A percentile compares a stretch with the other conserved stretches of the same genome.
phyloP scores from a whole-genome alignment of 768 basidiomycete genomes.

The Auriscalpium vulgare region DNA sequence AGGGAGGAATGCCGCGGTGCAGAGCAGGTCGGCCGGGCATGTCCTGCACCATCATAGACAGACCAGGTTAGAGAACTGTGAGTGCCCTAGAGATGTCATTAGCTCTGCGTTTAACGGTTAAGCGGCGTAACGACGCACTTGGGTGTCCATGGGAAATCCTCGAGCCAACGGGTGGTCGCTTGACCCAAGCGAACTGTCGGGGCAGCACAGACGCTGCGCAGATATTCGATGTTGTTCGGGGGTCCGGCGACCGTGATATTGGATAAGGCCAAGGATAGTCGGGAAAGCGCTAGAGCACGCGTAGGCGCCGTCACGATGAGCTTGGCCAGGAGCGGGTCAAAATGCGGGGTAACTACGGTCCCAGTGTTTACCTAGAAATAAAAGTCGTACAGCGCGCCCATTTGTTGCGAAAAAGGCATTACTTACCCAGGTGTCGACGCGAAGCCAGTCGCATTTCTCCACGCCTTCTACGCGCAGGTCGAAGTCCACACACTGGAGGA shows the following conservation, averaged over 20 bases:
- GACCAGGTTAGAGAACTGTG: slow-evolving; percentile 45
- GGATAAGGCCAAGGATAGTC: slow-evolving; percentile 33
- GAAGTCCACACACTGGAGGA: slow-evolving; percentile 48
- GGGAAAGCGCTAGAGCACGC: slow-evolving; percentile 36
- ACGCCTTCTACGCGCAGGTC: background rate
- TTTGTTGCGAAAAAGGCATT: background rate
- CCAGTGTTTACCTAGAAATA: slow-evolving; percentile 27
- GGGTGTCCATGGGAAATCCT: slow-evolving; percentile 33
- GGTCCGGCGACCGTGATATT: slow-evolving; percentile 44
- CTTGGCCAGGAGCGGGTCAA: slow-evolving; percentile 55
- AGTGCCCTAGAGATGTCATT: slow-evolving; percentile 29
- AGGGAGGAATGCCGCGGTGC: slow-evolving; percentile 47
- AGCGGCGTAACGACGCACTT: slow-evolving; percentile 24
- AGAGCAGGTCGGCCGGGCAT: slow-evolving; percentile 45
- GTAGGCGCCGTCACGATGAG: slow-evolving; percentile 42
- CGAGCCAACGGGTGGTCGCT: slow-evolving; percentile 43
- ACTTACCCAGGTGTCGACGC: slow-evolving; percentile 54
- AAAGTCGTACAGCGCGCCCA: background rate
- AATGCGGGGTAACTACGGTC: slow-evolving; percentile 41
- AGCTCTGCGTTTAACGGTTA: background rate
- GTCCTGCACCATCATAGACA: slow-evolving; percentile 54
- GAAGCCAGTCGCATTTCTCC: slow-evolving; percentile 38
- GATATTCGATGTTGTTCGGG: slow-evolving; percentile 50
- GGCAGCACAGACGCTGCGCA: slow-evolving; percentile 35
- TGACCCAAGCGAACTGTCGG: slow-evolving; percentile 32